Base-by-base conservation (phyloP, 805 yeast genomes). In the Debaryomyces tyrocola region DNA sequence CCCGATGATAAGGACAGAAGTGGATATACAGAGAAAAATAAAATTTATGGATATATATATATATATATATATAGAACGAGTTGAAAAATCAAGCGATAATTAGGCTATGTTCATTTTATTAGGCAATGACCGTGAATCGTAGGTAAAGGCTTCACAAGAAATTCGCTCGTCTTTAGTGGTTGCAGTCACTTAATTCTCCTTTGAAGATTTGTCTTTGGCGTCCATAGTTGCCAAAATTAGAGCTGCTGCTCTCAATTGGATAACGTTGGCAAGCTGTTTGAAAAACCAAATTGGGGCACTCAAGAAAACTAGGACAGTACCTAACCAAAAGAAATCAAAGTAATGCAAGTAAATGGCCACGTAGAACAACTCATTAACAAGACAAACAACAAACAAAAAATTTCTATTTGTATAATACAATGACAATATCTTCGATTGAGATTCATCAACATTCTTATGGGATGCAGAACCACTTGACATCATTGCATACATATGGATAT, bases 401-500 rank as follows among this genome's bases (percentile, higher is more conserved):
- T 64, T 80, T 59, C 90, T 81, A 73, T 89, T 87, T 48, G 90
- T 87, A 71, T 94, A 94, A 75, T 94, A 94, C 52, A 92, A 76
- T 55, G 84, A 82, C 62, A 94, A 76, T 47, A 94, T 74, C 74
- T 82, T 78, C 51, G 87, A 84, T 28, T 83, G 77, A 54, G 84
- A 82, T 57, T 82, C 77, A 46, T 82, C 85, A 45, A 95, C 86
- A 51, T 80, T 79, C 74, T 94, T 94, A 70, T 94, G 99, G 37
- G 91, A 82, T 8, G 79, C 64, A 3, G 87, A 83, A 15, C 98
- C 98, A 33, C 83, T 73, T 44, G 84, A 78, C 57, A 91, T 73
- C 70, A 90, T 87, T 36, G 98, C 96, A 66, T 91, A 91, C 99
- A 94, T 94, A 72, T 94, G 99, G 87, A 94, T 88, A 71, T 94